phyloP scores from a whole-genome alignment of 1,284 basidiomycete genomes.

The Ceratorhiza oryzae-sativae region DNA sequence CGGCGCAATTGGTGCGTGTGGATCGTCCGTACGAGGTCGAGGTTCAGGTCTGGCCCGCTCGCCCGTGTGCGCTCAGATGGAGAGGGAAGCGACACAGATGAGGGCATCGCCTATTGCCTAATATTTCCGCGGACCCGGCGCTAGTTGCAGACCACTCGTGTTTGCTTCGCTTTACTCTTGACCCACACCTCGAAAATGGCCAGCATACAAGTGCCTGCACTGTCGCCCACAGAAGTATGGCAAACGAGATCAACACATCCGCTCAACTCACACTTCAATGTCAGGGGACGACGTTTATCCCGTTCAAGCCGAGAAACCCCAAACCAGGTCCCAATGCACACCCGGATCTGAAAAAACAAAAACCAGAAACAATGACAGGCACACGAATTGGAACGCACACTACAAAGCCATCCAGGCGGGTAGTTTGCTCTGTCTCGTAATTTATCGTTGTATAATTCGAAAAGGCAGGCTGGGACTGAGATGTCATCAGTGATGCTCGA shows the following conservation, averaged over 20 bases:
- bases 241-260: background rate
- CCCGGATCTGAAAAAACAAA: background rate
- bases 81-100: slow-evolving; percentile 31
- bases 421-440: background rate
- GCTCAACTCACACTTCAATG: background rate
- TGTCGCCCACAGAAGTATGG: slow-evolving; percentile 24
- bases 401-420: slow-evolving; percentile 1
- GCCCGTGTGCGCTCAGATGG: slow-evolving; percentile 10
- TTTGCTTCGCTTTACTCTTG: slow-evolving; percentile 18
- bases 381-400: background rate
- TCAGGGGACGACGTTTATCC: slow-evolving; percentile 6
- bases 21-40: slow-evolving; percentile 14
- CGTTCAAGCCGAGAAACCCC: slow-evolving; percentile 7
- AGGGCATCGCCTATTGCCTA: slow-evolving; percentile 9
- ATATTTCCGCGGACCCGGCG: slow-evolving; percentile 17
- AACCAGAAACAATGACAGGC: background rate
- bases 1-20: background rate
- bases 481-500: background rate
- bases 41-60: slow-evolving; percentile 9
- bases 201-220: background rate
- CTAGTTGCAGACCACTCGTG: background rate
- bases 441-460: background rate
- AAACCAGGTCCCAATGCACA: background rate
- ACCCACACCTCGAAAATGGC: slow-evolving; percentile 1
- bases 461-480: background rate